Conservation (phyloP, 2,329 filamentous ascomycete genomes). For the Curvularia sp. region DNA sequence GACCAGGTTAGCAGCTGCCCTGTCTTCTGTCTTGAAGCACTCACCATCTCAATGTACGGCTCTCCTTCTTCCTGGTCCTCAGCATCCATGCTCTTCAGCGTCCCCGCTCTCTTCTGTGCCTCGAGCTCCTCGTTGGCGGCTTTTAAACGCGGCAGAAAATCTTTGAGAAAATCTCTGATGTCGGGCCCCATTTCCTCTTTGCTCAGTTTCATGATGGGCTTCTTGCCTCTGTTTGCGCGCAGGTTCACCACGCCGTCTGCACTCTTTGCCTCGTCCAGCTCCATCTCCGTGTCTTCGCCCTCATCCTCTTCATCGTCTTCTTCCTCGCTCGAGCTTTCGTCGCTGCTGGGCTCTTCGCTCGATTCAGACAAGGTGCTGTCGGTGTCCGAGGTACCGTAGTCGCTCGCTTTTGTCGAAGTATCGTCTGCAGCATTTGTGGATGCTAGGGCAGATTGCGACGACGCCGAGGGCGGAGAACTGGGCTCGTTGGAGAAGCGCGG, state of each 20-base stretch:
- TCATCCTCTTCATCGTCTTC: slow-evolving; percentile 15
- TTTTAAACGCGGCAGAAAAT: slow-evolving; percentile 53
- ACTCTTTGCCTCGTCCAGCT: slow-evolving; percentile 11
- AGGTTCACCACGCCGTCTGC: slow-evolving; percentile 35
- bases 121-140: slow-evolving; percentile 55
- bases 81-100: slow-evolving; percentile 45
- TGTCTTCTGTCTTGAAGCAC: slow-evolving; percentile 1
- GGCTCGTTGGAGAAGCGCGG: slow-evolving; percentile 29
- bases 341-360: slow-evolving; percentile 50
- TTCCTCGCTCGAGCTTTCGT: slow-evolving; percentile 42
- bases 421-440: slow-evolving; percentile 26
- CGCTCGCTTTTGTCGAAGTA: slow-evolving; percentile 28
- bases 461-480: slow-evolving; percentile 31
- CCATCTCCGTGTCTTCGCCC: slow-evolving; percentile 23
- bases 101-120: slow-evolving; percentile 49
- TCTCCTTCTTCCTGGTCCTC: slow-evolving; percentile 33
- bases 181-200: slow-evolving; percentile 37
- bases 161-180: slow-evolving; percentile 47
- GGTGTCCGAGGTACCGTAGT: slow-evolving; percentile 28
- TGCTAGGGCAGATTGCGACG: slow-evolving; percentile 28
- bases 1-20: slow-evolving; percentile 13
- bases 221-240: slow-evolving; percentile 39
- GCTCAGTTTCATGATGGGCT: slow-evolving; percentile 42
- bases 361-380: slow-evolving; percentile 44
- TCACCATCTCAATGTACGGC: slow-evolving; percentile 53